phyloP scores from a whole-genome alignment of 495 filamentous ascomycete genomes.

The Neurospora sp. region DNA sequence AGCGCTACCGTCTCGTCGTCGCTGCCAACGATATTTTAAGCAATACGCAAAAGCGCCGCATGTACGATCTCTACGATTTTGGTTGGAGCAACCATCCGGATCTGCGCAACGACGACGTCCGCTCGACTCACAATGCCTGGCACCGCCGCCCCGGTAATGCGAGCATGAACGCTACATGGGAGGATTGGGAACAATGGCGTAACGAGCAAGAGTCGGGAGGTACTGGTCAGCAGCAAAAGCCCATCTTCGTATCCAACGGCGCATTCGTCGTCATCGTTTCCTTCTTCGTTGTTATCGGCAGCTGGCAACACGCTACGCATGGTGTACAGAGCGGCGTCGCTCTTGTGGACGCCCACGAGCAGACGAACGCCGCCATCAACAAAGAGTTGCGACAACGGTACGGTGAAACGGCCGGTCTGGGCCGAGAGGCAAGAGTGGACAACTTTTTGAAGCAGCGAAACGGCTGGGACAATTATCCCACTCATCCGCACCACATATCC shows the following conservation, averaged over 20 bases:
- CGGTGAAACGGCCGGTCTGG: slow-evolving; percentile 36
- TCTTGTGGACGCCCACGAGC: slow-evolving; percentile 51
- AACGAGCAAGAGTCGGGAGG: slow-evolving; percentile 29
- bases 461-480: slow-evolving; percentile 16
- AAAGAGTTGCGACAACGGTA: slow-evolving; percentile 50
- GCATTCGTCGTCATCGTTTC: slow-evolving; percentile 63
- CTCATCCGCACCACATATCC: not conserved
- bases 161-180: slow-evolving; percentile 86
- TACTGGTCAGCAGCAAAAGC: slow-evolving; percentile 39
- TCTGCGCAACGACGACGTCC: slow-evolving; percentile 26
- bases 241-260: slow-evolving; percentile 62
- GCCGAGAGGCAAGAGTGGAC: slow-evolving; percentile 55
- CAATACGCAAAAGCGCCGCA: slow-evolving; percentile 61
- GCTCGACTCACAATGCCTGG: slow-evolving; percentile 37
- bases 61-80: slow-evolving; percentile 71
- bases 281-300: slow-evolving; percentile 53
- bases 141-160: slow-evolving; percentile 43
- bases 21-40: slow-evolving; percentile 85
- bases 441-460: slow-evolving; percentile 65
- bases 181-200: slow-evolving; percentile 94
- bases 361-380: slow-evolving; percentile 51
- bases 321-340: slow-evolving; percentile 46
- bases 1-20: slow-evolving; percentile 81
- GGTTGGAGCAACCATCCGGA: slow-evolving; percentile 58
- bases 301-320: slow-evolving; percentile 56